Base-by-base conservation (phyloP, 768 basidiomycete species). In the Strobilomyces confusus region DNA sequence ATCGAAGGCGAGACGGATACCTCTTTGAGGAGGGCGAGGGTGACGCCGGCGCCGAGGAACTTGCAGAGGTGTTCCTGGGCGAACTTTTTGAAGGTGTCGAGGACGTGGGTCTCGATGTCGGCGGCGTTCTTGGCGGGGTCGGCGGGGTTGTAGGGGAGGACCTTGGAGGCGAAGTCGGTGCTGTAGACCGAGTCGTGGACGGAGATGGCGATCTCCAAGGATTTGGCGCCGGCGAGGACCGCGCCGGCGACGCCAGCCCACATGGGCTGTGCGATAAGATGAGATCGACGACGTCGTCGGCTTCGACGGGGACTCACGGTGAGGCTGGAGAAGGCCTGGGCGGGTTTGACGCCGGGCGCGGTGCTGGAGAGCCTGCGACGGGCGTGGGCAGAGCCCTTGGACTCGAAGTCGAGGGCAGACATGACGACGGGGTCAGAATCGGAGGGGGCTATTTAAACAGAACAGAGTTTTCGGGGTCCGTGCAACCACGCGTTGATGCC, bases 181-280 rank as follows among this genome's bases (percentile, higher is more conserved):
- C 77, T 83, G 68, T 92, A 92, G 65, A 91, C 87, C 15, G 86
- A 89, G 67, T 92, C 90, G 64, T 92, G 89, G 44, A 92, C 76
- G 52, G 88, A 87, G 64, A 91, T 76, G 37, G 88, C 85, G 64
- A 92, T 72, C 70, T 91, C 87, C 54, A 79, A 83, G 51, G 78
- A 72, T 47, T 77, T 79, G 51, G 78, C 80, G 63, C 82, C 80
- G 64, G 83, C 77, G 64, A 83, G 66, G 44, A 82, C 66, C 22
- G 72, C 73, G 37, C 87, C 87, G 4, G 88, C 84, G 46, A 91
- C 77, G 62, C 87, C 90, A 56, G 84, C 87, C 89, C 89, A 92
- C 89, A 92, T 90, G 20, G 89, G 87, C 89, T 92, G 64, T 36
- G 62, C 40, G 49, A 61, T 49, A 11, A 53, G 38, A 65, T 61